Percentiles rank a stretch among this genome's conserved stretches.
These are phyloP conservation scores for Talaromyces thailandensis DNA, from an alignment of 495 filamentous ascomycete species.

Conservation along the genomic window DNA sequence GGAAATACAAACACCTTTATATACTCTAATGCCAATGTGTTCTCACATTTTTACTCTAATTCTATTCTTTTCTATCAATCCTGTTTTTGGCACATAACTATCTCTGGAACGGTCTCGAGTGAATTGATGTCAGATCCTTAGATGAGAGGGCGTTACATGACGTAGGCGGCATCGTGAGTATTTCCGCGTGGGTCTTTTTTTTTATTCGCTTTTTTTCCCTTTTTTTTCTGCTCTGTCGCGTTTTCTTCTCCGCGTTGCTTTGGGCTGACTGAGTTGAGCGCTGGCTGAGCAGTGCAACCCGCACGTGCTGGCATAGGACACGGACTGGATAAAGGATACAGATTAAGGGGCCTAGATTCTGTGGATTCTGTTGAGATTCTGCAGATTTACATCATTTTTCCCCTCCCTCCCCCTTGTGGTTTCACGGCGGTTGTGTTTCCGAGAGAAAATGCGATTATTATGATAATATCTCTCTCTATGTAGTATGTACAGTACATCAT, in stretches of 20 bases:
- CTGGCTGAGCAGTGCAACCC: neutral
- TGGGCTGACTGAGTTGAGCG: no score
- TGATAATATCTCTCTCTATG: no score
- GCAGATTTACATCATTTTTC: neutral
- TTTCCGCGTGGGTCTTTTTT: neutral
- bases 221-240: neutral
- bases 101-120: neutral
- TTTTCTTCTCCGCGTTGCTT: no score
- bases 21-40: neutral
- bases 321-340: neutral
- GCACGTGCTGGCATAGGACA: neutral
- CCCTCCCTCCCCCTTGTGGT: neutral
- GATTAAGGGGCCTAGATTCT: neutral
- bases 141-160: neutral
- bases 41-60: neutral
- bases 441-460: no score
- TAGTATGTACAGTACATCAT: no score
- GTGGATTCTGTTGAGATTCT: no score
- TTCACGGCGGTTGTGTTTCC: no score
- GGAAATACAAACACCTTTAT: neutral
- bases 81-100: neutral
- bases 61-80: neutral
- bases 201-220: neutral
- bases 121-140: neutral
- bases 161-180: neutral